These are phyloP conservation scores for Marasmius oreades DNA, from an alignment of 1,284 basidiomycete genomes.

Conservation along the genomic window DNA sequence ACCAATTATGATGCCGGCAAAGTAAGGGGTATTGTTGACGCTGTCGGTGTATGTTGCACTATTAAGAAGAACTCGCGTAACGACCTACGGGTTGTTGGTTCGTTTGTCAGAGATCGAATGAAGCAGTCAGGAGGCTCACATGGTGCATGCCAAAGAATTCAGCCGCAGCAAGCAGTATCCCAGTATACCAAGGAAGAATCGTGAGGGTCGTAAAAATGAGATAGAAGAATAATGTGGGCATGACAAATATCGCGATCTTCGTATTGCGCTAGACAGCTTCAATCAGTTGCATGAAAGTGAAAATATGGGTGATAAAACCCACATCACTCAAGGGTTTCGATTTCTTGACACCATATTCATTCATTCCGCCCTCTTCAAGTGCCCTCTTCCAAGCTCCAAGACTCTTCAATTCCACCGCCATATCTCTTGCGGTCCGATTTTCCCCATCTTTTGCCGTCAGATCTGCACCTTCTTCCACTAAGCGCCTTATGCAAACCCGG, in stretches of 20 bases:
- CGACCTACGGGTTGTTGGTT: slow-evolving; percentile 63
- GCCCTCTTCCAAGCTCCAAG: slow-evolving; percentile 86
- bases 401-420: slow-evolving; percentile 93
- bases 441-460: slow-evolving; percentile 79
- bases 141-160: slow-evolving; percentile 94
- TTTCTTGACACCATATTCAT: slow-evolving; percentile 71
- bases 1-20: slow-evolving; percentile 84
- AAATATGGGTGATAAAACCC: slow-evolving; percentile 16
- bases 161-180: slow-evolving; percentile 75
- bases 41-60: slow-evolving; percentile 74
- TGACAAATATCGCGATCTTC: slow-evolving; percentile 73
- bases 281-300: slow-evolving; percentile 9
- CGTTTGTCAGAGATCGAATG: too few species aligned
- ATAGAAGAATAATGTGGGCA: slow-evolving; percentile 79
- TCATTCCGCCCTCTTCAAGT: slow-evolving; percentile 81
- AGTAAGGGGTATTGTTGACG: slow-evolving; percentile 83
- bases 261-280: slow-evolving; percentile 61
- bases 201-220: slow-evolving; percentile 82
- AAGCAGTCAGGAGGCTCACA: slow-evolving; percentile 43
- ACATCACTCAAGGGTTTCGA: slow-evolving; percentile 71
- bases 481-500: slow-evolving; percentile 76
- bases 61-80: slow-evolving; percentile 80
- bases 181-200: slow-evolving; percentile 87
- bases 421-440: slow-evolving; percentile 88
- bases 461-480: slow-evolving; percentile 86